Conservation (phyloP, 805 yeast genomes). For the Suhomyces sp. region DNA sequence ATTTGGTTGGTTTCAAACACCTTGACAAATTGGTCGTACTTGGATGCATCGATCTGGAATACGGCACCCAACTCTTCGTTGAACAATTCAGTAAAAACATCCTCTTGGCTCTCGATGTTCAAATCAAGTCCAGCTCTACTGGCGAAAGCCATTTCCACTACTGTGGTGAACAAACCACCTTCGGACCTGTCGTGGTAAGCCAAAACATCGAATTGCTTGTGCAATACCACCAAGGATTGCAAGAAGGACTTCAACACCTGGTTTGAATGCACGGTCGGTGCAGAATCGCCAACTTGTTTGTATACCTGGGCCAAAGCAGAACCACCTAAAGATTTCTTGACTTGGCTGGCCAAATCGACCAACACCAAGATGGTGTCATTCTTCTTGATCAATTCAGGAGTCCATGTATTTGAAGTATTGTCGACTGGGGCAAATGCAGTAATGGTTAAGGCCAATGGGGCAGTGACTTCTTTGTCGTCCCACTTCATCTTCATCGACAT, state of each 20-base stretch:
- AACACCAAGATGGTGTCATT: conserved; percentile 65
- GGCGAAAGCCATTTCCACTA: conserved; percentile 95
- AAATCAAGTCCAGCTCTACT: conserved; percentile 82
- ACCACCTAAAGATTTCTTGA: conserved; percentile 71
- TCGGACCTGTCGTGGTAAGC: conserved; percentile 96
- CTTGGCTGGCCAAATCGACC: conserved; percentile 70
- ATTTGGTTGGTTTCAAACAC: conserved; percentile 62
- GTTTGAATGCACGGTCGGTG: conserved; percentile 80
- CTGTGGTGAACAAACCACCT: conserved; percentile 87
- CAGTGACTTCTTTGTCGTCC: conserved; percentile 87
- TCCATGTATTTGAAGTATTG: conserved; percentile 90
- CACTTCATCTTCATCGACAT: conserved; percentile 99
- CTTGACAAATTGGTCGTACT: conserved; percentile 52
- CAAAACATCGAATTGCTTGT: conserved; percentile 60
- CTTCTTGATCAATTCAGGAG: conserved; percentile 67
- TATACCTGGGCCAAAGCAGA: conserved; percentile 94
- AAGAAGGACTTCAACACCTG: conserved; percentile 65
- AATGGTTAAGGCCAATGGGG: conserved; percentile 88
- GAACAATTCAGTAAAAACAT: conserved; percentile 60
- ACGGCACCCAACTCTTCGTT: conserved; percentile 96
- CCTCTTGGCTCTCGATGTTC: conserved; percentile 39
- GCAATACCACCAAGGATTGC: conserved; percentile 67
- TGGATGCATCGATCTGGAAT: conserved; percentile 70
- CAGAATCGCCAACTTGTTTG: conserved; percentile 75
- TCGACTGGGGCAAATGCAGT: conserved; percentile 90